Evolutionary conservation across 2,329 filamentous ascomycete genomes (phyloP), one percentile per base, ranked within the genome.

Genomic region (Botrytis tulipae): DNA sequence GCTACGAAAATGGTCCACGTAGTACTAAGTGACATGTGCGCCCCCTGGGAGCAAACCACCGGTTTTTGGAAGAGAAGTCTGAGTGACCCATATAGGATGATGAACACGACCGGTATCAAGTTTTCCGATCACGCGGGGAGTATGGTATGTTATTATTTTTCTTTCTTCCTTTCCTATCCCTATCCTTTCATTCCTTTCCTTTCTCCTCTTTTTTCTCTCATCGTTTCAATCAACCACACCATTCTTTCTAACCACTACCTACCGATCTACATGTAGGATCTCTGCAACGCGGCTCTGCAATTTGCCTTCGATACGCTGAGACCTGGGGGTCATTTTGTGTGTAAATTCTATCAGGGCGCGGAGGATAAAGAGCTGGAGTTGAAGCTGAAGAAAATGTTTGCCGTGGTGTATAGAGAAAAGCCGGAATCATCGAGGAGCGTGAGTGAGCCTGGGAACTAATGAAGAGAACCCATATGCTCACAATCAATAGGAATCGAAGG

Each of bases 41-140:
- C 88, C 87, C 95, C 96, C 92, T 98, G 94, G 94, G 87, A 90
- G 80, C 92, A 93, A 85, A 92, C 89, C 71, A 87, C 87, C 80
- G 92, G 91, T 80, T 94, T 93, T 85, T 91, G 89, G 85, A 91
- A 92, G 86, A 94, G 90, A 85, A 97, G 91, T 86, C 88, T 98
- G 89, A 97, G 91, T 95, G 92, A 96, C 89, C 94, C 94, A 77
- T 96, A 97, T 90, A 99, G 96, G 96, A 92, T 99, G 92, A 97
- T 98, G 94, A 99, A 99, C 84, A 98, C 95, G 79, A 97, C 93
- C 84, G 96, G 96, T 73, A 92, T 93, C 80, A 84, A 84, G 32
- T 96, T 97, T 81, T 90, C 91, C 77, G 96, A 99, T 83, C 96
- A 99, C 83, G 91, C 90, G 16, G 93, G 93, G 44, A 98, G 94